Percentiles rank a stretch among this genome's conserved stretches.
phyloP scores from a whole-genome alignment of 1,284 basidiomycete genomes.

The Melampsora occidentalis region DNA sequence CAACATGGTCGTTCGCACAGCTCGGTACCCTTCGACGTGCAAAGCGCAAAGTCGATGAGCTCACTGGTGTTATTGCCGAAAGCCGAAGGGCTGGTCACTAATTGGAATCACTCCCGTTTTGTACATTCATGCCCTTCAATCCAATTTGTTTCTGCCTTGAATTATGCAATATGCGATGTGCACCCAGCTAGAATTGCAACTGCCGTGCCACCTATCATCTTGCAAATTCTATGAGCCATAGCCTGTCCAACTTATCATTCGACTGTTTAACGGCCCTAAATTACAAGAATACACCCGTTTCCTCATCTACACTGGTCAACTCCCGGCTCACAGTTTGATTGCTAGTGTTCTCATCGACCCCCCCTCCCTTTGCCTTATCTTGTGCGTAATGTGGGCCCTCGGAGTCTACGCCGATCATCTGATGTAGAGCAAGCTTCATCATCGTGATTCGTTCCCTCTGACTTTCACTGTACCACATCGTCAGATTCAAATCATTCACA shows the following conservation, averaged over 20 bases:
- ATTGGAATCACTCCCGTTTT: neutral
- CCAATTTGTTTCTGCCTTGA: neutral
- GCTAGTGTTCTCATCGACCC: neutral
- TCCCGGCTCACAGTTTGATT: no score
- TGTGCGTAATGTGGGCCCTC: neutral
- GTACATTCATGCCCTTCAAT: constrained; percentile 1
- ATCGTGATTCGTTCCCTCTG: constrained; percentile 1
- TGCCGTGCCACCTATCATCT: neutral
- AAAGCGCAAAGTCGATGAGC: constrained; percentile 95
- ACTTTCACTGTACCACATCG: neutral
- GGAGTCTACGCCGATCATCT: neutral
- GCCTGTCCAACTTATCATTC: neutral
- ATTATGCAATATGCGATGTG: neutral
- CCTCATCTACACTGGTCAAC: no score
- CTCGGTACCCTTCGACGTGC: constrained; percentile 92
- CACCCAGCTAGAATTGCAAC: neutral
- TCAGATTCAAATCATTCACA: neutral
- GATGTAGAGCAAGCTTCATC: neutral
- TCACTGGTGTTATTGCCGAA: constrained; percentile 84
- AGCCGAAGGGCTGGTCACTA: constrained; percentile 62
- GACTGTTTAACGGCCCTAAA: no score
- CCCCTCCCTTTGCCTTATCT: neutral
- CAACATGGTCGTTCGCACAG: constrained; percentile 56
- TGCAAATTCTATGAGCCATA: neutral
- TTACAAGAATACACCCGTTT: no score